These are phyloP conservation scores for Leccinum disarticulatum DNA, from an alignment of 768 basidiomycete species.

Conservation along the genomic window DNA sequence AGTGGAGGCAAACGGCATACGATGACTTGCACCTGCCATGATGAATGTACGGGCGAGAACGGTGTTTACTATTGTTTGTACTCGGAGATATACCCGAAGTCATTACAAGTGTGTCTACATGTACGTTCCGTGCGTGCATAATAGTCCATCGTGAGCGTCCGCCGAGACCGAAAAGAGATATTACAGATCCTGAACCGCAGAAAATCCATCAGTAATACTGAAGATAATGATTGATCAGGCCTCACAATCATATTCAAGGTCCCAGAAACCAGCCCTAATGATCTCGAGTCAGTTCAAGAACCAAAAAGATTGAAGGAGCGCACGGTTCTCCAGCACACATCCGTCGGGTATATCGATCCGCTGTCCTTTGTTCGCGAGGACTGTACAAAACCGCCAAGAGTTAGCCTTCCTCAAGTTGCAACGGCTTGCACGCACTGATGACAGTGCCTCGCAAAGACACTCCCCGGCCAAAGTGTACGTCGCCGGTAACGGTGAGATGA, in stretches of 20 bases:
- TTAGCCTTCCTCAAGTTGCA: neutral
- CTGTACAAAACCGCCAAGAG: conserved; percentile 20
- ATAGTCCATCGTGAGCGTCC: neutral
- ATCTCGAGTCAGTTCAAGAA: neutral
- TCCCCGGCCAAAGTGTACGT: conserved; percentile 87
- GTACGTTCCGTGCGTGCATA: neutral
- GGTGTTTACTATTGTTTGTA: conserved; percentile 29
- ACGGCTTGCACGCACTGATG: conserved; percentile 50
- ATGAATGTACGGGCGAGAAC: conserved; percentile 22
- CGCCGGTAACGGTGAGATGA: conserved; percentile 90
- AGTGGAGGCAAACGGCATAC: conserved; percentile 18
- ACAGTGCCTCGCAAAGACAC: conserved; percentile 88
- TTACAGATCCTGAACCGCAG: conserved; percentile 10
- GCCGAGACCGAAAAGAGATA: neutral
- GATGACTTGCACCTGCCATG: conserved; percentile 35
- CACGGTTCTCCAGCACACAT: conserved; percentile 71
- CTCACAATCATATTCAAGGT: conserved; percentile 77
- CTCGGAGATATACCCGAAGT: neutral
- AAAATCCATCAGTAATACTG: neutral
- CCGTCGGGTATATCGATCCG: conserved; percentile 84
- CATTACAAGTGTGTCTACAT: neutral
- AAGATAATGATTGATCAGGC: neutral
- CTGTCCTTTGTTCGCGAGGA: conserved; percentile 81
- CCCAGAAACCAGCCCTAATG: conserved; percentile 69
- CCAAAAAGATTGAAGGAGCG: conserved; percentile 1